Percentiles rank a stretch among this genome's conserved stretches.
Evolutionary conservation across 2,329 filamentous ascomycete species (phyloP).

Genomic region (Fusarium sp.): DNA sequence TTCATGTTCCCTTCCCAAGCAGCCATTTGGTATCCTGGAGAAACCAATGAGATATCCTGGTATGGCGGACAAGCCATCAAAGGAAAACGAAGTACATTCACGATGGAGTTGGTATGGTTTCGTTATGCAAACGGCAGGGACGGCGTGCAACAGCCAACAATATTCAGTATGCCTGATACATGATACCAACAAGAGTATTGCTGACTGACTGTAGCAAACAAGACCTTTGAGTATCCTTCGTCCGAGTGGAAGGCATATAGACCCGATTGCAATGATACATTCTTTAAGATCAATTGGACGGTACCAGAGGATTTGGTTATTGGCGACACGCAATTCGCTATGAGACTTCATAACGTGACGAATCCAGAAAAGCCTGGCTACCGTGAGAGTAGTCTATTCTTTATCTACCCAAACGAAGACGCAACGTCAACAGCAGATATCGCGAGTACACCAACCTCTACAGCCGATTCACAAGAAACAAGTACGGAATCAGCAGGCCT

Average conservation of each 20-base stretch:
- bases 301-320: not conserved
- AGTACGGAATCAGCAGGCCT: not conserved
- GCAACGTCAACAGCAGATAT: not conserved
- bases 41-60: conserved; percentile 4
- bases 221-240: conserved; percentile 2
- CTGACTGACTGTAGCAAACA: not conserved
- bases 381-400: conserved; percentile 1
- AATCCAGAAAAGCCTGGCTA: not conserved
- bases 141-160: too few relatives aligned
- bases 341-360: not conserved
- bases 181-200: rapidly evolving
- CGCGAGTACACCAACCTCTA: not conserved
- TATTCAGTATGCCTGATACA: not conserved
- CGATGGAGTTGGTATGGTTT: not conserved
- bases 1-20: conserved; percentile 7
- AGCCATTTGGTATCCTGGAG: not conserved
- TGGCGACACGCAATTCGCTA: not conserved
- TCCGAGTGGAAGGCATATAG: not conserved
- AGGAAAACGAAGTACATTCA: not conserved
- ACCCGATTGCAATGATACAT: not conserved
- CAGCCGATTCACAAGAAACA: not conserved
- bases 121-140: too few relatives aligned
- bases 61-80: not conserved
- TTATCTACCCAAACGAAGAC: not conserved
- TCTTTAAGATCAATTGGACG: not conserved